A percentile compares a stretch with the other conserved stretches of the same genome.
Conservation (phyloP, 306 rosid genomes). For the Cucumis sativus region DNA sequence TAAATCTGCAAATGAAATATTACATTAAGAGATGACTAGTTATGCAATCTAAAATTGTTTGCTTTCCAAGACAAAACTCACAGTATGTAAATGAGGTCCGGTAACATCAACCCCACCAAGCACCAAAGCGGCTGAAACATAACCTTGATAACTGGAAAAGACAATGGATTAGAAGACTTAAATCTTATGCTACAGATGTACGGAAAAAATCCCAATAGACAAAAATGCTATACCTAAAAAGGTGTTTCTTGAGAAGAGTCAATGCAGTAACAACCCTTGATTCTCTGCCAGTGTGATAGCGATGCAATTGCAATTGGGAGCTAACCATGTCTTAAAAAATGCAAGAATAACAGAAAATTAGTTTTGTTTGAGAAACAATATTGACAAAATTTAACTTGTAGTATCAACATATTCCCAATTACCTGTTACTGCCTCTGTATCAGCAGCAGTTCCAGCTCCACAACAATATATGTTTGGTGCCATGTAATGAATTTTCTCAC, state of each 20-base stretch:
- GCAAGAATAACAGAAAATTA: slow-evolving; percentile 14
- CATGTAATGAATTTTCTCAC: slow-evolving; percentile 95
- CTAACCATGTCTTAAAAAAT: slow-evolving; percentile 67
- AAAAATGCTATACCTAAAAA: slow-evolving; percentile 24
- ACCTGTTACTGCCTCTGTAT: slow-evolving; percentile 99
- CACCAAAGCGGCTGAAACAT: slow-evolving; percentile 80
- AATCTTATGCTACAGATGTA: not conserved
- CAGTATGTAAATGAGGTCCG: slow-evolving; percentile 92
- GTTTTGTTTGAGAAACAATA: slow-evolving; percentile 5
- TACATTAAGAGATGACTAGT: slow-evolving; percentile 3
- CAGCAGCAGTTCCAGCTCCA: slow-evolving; percentile 99
- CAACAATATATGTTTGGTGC: slow-evolving; percentile 96
- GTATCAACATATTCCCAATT: slow-evolving; percentile 3
- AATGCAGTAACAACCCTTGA: slow-evolving; percentile 46
- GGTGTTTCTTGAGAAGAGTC: slow-evolving; percentile 48
- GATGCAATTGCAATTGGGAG: slow-evolving; percentile 88
- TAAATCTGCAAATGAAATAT: slow-evolving; percentile 37
- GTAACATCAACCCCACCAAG: slow-evolving; percentile 96
- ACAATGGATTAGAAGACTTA: slow-evolving; percentile 1
- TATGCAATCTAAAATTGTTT: slow-evolving; percentile 8
- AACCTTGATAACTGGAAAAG: slow-evolving; percentile 65
- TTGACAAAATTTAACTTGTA: not conserved
- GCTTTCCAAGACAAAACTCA: slow-evolving; percentile 24
- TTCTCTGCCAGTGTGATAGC: slow-evolving; percentile 83
- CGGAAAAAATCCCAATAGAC: not conserved